These are phyloP conservation scores for Albophoma yamanashiensis DNA, from an alignment of 2,329 filamentous ascomycete species.

Conservation along the genomic window DNA sequence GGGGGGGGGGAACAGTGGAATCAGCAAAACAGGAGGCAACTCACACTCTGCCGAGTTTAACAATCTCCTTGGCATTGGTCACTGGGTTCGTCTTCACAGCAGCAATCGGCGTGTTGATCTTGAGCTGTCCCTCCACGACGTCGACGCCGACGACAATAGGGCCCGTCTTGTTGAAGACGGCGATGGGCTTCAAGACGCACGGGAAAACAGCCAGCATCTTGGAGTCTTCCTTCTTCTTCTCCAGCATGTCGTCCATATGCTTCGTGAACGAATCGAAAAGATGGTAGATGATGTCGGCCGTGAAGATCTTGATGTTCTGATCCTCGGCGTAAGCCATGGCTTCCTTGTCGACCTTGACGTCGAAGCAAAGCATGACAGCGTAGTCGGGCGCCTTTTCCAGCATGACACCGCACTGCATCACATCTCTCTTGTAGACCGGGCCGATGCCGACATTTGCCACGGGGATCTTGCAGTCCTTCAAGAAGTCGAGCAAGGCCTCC, in stretches of 20 bases:
- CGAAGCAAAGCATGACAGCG: constrained; percentile 99
- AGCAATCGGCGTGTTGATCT: constrained; percentile 80
- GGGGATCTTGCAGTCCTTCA: constrained; percentile 92
- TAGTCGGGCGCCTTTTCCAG: constrained; percentile 89
- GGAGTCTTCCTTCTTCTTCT: constrained; percentile 91
- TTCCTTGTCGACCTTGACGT: constrained; percentile 98
- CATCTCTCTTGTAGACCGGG: constrained; percentile 94
- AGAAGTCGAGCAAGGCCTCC: constrained; percentile 91
- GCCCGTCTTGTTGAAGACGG: constrained; percentile 96
- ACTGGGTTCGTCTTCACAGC: constrained; percentile 72
- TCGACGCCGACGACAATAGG: constrained; percentile 95
- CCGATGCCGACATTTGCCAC: constrained; percentile 96
- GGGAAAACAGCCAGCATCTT: constrained; percentile 97
- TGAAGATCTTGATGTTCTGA: constrained; percentile 94
- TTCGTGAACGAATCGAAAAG: constrained; percentile 94
- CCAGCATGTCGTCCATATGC: constrained; percentile 79
- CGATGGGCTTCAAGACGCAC: constrained; percentile 79
- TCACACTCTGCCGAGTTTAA: constrained; percentile 87
- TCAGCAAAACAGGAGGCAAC: constrained; percentile 25
- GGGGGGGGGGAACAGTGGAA: background rate
- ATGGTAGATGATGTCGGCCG: constrained; percentile 98
- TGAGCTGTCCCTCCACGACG: constrained; percentile 80
- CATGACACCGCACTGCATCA: constrained; percentile 94
- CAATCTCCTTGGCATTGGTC: constrained; percentile 73
- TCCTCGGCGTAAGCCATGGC: constrained; percentile 85